Evolutionary conservation across 2,329 filamentous ascomycete genomes (phyloP), one percentile per base, ranked within the genome.

Genomic region (Arthrobotrys pseudoclavata): DNA sequence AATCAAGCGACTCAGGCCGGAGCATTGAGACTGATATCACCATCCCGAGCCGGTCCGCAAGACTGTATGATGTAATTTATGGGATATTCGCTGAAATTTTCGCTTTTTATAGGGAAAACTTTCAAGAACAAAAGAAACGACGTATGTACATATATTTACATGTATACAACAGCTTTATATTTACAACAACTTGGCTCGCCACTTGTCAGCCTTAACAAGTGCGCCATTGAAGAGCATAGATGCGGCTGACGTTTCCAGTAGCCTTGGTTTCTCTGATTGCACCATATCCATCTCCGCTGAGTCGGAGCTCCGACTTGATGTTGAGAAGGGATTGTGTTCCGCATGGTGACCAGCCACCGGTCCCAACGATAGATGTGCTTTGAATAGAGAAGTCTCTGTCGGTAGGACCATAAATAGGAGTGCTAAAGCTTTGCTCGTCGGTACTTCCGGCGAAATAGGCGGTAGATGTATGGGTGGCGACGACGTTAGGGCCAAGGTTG

Each of bases 391-490:
- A 77, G 3, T 77, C 37, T 57, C n/a, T n/a, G n/a, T 62, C 68
- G 13, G 50, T 37, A 6, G 67, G 74, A 2, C 74, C 67, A n/a
- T 24, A 18, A 9, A 77, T 62, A 4, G 67, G 47, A 12, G 34
- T 22, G 26, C 48, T 71, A 18, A 45, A 63, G n/a, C 9, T 52
- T 47, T 71, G 67, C 13, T 77, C 74, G 15, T 67, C 29, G 29
- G 52, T 37, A n/a, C 62, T 68, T 4, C 76, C 70, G 5, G 64
- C 48, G 34, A 79, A 79, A 20, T 75, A 79, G 22, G 70, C 48
- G 4, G 42, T 53, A n/a, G 64, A 67, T 2, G 37, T 76, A 24
- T 70, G 70, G 5, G 64, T 70, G 3, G 76, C 76, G 1, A 53
- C 9, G 24, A 79, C 48, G 5, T 31, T 22, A 2, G 52, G 15